Base-by-base conservation (phyloP, 805 yeast genomes). In the Candida tibetensis region DNA sequence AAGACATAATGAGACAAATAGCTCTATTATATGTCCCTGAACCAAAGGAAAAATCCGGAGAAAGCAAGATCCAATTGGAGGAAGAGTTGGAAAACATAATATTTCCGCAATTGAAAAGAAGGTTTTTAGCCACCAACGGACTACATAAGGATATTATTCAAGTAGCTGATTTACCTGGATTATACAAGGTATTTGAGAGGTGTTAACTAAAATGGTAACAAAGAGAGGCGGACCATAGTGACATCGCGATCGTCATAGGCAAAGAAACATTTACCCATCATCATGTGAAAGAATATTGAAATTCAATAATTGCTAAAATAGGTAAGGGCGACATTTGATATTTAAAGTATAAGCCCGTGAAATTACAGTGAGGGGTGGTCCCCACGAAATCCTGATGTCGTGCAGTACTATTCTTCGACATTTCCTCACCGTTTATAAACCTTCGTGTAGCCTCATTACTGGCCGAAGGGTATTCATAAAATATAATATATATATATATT, bases 161-260 rank as follows among this genome's bases (percentile, higher is more conserved):
- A 57, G 78, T 93, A 27, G 97, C 99, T 0, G 89, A 82, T 55
- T 60, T 93, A 21, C 98, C 98, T 2, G 95, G 95, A 0, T 66
- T 93, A 40, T 93, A 93, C 60, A 77, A 73, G 51, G 95, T 95
- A 4, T 93, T 93, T 67, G 99, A 93, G 64, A 72, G 99, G 56
- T 93, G 99, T 52, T 85, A 51, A 58, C 16, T 22, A n/a, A n/a
- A n/a, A n/a, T n/a, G n/a, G n/a, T n/a, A n/a, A n/a, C n/a, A 6
- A 26, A 15, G 7, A 5, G 7, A 26, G 25, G 25, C 12, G 25
- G 25, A 7, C 17, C 8, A 8, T 28, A n/a, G 17, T 28, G 30
- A n/a, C 30, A 7, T 8, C n/a, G 14, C 9, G 23, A 30, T 15
- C 19, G 18, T 15, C 33, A 30, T n/a, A n/a, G 8, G 26, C 8